Evolutionary conservation across 2,329 filamentous ascomycete species (phyloP), one percentile per base, ranked within the genome.

Genomic region (Calonectria pseudoturangicola): DNA sequence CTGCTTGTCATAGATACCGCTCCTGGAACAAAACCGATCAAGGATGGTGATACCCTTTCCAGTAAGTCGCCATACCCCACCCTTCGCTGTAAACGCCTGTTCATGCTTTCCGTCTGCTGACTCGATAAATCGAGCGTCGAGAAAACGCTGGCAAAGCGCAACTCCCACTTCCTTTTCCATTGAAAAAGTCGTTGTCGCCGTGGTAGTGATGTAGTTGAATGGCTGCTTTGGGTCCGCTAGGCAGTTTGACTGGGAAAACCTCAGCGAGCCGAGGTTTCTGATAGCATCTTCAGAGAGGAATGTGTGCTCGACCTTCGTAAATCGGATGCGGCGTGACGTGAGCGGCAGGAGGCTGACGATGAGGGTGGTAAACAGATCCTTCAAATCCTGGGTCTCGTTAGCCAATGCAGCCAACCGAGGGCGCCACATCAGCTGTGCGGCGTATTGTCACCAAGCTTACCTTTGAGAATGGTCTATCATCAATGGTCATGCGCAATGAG

Each of bases 81-180:
- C 95, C 87, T 97, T 97, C 88, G 96, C 93, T n/a, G 91, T 93
- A 85, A 98, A 98, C 41, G 94, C 87, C 74, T 91, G 88, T 77
- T 93, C 92, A 56, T 93, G 89, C 84, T 96, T 97, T 76, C 95
- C 95, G 82, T 98, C 97, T 13, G 95, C 94, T 3, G 95, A 94
- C 85, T 98, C 96, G 67, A 98, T 95, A 83, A 98, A 97, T 70
- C 96, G 91, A 67, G 96, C 96, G 80, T 98, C 96, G 73, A 98
- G 90, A 79, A 98, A 98, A 51, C 96, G 93, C 83, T 97, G 94
- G 84, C 96, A 98, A 70, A 98, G 96, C 4, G 95, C 96, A 70
- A 95, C 91, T 39, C 96, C 96, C 95, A 98, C 98, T 82, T 98
- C 96, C 84, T 96, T 97, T 63, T 96, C 96, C 96, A 98, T 98